Conservation (phyloP, 345 rosid genomes). For the Rubroshorea leprosula region DNA sequence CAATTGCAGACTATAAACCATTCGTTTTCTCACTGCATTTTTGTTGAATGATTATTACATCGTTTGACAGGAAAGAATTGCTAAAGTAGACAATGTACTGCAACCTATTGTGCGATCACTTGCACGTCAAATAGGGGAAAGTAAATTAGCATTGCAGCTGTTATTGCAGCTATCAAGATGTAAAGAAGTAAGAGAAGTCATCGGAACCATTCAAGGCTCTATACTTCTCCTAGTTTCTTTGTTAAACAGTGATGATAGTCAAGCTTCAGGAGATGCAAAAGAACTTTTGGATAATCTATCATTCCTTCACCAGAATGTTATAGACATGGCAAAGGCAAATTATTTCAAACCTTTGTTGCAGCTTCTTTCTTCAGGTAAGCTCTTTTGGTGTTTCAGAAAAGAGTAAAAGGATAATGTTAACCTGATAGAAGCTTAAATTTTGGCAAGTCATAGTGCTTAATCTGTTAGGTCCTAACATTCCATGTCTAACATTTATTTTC, state of each 20-base stretch:
- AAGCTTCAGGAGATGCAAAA: constrained; percentile 18
- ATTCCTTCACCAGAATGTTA: constrained; percentile 20
- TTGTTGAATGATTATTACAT: neutral
- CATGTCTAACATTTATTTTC: no score
- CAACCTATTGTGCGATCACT: constrained; percentile 23
- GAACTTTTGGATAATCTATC: constrained; percentile 26
- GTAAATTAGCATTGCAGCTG: constrained; percentile 23
- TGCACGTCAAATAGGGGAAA: constrained; percentile 24
- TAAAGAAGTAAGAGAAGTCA: constrained; percentile 10
- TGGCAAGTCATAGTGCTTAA: neutral
- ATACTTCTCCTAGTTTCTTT: constrained; percentile 21
- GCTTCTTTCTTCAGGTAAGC: constrained; percentile 24
- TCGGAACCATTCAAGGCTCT: constrained; percentile 22
- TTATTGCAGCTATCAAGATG: constrained; percentile 19
- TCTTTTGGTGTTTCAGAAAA: neutral
- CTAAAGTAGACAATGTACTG: constrained; percentile 14
- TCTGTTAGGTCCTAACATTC: no score
- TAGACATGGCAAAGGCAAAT: constrained; percentile 26
- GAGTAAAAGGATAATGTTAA: neutral
- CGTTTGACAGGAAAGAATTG: constrained; percentile 20
- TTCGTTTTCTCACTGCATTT: no score
- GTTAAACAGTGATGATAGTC: constrained; percentile 19
- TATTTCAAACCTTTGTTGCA: constrained; percentile 25
- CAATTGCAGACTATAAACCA: no score
- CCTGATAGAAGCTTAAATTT: neutral